Evolutionary conservation across 1,139 yeast genomes (phyloP).

Genomic region (Blastobotrys aristatus): DNA sequence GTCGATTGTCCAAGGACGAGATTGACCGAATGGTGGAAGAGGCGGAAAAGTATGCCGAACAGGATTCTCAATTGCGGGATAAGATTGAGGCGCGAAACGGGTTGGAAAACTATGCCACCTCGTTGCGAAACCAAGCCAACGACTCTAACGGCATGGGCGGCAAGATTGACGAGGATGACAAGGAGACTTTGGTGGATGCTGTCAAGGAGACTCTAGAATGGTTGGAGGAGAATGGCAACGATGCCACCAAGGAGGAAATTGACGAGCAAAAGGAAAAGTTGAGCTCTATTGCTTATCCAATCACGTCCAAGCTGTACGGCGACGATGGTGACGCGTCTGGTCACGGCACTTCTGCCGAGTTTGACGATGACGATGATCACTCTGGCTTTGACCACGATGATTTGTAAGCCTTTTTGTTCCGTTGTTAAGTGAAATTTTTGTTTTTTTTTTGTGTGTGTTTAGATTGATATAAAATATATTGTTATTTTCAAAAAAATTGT

Average conservation of each 20-base stretch:
- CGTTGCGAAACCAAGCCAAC: conserved; percentile 73
- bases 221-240: conserved; percentile 80
- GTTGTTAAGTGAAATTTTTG: background rate
- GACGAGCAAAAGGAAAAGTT: conserved; percentile 90
- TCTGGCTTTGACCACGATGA: conserved; percentile 52
- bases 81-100: conserved; percentile 81
- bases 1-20: conserved; percentile 86
- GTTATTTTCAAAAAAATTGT: background rate
- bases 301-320: conserved; percentile 84
- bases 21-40: conserved; percentile 93
- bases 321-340: conserved; percentile 50
- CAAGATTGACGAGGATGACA: conserved; percentile 85
- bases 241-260: conserved; percentile 87
- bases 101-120: conserved; percentile 87
- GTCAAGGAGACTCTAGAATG: conserved; percentile 83
- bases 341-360: conserved; percentile 34
- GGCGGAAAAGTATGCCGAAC: conserved; percentile 80
- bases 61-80: conserved; percentile 75
- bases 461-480: background rate
- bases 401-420: conserved; percentile 36
- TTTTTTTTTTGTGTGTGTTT: background rate
- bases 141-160: conserved; percentile 65
- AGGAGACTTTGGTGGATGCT: conserved; percentile 85
- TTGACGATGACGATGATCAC: conserved; percentile 58
- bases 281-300: conserved; percentile 82